phyloP scores from a whole-genome alignment of 306 rosid species.

The Lathyrus tuberosus region DNA sequence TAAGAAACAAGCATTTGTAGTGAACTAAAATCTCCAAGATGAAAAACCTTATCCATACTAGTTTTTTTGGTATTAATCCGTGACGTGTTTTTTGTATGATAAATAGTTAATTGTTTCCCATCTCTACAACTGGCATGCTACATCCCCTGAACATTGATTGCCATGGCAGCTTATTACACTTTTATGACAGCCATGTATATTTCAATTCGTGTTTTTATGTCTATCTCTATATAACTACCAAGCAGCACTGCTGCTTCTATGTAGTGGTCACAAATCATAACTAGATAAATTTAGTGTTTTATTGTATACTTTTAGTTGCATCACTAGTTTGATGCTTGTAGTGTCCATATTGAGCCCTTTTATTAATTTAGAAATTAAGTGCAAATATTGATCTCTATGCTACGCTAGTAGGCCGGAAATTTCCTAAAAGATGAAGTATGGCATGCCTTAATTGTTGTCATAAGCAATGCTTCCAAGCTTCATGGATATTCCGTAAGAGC shows the following conservation, averaged over 20 bases:
- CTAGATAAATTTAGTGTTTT: conserved; percentile 30
- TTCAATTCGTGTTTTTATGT: conserved; percentile 3
- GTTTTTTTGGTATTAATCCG: conserved; percentile 21
- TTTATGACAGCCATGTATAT: not conserved
- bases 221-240: conserved; percentile 12
- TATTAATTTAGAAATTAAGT: conserved; percentile 22
- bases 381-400: conserved; percentile 58
- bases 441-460: conserved; percentile 83
- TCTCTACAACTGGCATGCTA: conserved; percentile 26
- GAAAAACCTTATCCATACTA: conserved; percentile 1
- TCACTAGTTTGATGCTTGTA: conserved; percentile 30
- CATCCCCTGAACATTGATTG: conserved; percentile 19
- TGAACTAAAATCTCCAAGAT: conserved; percentile 18
- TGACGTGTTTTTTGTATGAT: conserved; percentile 27
- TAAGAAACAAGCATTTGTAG: conserved; percentile 38
- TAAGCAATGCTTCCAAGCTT: conserved; percentile 93
- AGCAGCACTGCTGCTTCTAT: conserved; percentile 23
- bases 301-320: conserved; percentile 20
- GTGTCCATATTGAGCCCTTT: conserved; percentile 28
- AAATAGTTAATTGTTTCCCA: conserved; percentile 37
- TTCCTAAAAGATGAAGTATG: conserved; percentile 96
- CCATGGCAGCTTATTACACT: conserved; percentile 13
- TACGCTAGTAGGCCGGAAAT: conserved; percentile 98
- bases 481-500: conserved; percentile 93
- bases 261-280: conserved; percentile 27